Conservation (phyloP, 2,329 filamentous ascomycete species). For the Fusarium dlaminii region DNA sequence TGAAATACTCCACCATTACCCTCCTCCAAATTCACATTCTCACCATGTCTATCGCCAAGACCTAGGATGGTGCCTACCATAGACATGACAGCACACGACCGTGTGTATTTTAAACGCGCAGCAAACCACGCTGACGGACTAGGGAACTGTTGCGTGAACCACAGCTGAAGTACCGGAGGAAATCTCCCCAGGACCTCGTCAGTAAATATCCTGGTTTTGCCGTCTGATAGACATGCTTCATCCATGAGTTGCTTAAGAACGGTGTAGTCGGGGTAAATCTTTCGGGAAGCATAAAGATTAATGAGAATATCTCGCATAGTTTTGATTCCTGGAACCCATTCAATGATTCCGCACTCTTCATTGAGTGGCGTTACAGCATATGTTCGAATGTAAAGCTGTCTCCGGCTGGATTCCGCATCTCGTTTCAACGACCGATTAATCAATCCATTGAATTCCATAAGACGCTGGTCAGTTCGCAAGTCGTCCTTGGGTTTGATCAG, state of each 20-base stretch:
- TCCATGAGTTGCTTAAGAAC: constrained; percentile 72
- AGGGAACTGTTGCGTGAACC: constrained; percentile 96
- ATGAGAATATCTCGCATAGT: constrained; percentile 92
- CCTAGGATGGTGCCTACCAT: constrained; percentile 97
- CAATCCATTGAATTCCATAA: constrained; percentile 99
- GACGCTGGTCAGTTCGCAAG: constrained; percentile 92
- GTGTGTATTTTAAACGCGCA: constrained; percentile 87
- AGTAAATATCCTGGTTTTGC: constrained; percentile 76
- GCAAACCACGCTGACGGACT: constrained; percentile 93
- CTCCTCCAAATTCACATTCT: constrained; percentile 96
- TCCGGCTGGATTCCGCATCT: constrained; percentile 88
- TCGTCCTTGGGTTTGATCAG: constrained; percentile 99
- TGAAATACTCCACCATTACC: constrained; percentile 94
- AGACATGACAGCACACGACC: constrained; percentile 98
- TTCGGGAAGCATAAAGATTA: constrained; percentile 78
- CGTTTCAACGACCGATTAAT: constrained; percentile 95
- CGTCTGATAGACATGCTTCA: constrained; percentile 65
- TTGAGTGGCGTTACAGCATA: constrained; percentile 97
- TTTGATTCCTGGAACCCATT: constrained; percentile 97
- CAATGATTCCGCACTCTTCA: constrained; percentile 96
- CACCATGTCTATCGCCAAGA: constrained; percentile 93
- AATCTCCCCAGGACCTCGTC: constrained; percentile 72
- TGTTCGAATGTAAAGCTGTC: constrained; percentile 94
- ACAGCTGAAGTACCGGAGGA: constrained; percentile 85
- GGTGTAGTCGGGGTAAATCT: constrained; percentile 74